Evolutionary conservation across 768 basidiomycete species (phyloP).

Genomic region (Lactarius quietus): DNA sequence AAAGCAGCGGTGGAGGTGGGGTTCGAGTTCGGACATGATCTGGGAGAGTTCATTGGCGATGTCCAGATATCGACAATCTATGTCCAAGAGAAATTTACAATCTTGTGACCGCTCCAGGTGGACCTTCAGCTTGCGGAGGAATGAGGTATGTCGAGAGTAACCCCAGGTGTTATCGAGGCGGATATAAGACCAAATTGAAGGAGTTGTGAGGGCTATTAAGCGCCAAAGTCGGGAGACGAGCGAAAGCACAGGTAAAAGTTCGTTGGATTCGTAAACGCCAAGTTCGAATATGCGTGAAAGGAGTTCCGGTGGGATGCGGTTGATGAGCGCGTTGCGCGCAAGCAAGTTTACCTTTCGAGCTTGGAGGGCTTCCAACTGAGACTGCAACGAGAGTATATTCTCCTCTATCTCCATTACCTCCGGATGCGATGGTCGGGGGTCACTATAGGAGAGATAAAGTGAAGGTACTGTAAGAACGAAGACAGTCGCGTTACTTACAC

Average conservation of each 20-base stretch:
- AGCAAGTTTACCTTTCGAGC: slow-evolving; percentile 28
- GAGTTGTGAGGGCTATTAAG: slow-evolving; percentile 28
- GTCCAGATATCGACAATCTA: slow-evolving; percentile 32
- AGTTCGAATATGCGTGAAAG: slow-evolving; percentile 34
- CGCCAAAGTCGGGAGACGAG: slow-evolving; percentile 33
- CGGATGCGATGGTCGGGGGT: slow-evolving; percentile 28
- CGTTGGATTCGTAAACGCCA: slow-evolving; percentile 29
- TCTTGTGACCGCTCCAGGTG: slow-evolving; percentile 31
- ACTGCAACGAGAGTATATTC: slow-evolving; percentile 29
- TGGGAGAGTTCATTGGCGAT: slow-evolving; percentile 25
- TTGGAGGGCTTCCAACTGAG: slow-evolving; percentile 28
- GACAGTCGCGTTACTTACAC: slow-evolving; percentile 13
- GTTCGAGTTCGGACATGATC: slow-evolving; percentile 30
- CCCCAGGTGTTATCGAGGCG: slow-evolving; percentile 30
- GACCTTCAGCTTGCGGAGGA: slow-evolving; percentile 30
- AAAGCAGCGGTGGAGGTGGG: slow-evolving; percentile 33
- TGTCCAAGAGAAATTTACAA: slow-evolving; percentile 31
- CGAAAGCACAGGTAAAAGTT: slow-evolving; percentile 27
- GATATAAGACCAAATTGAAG: slow-evolving; percentile 33
- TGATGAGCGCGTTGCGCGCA: slow-evolving; percentile 30
- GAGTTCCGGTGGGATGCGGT: slow-evolving; percentile 31
- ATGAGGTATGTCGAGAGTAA: slow-evolving; percentile 28
- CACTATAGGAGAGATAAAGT: slow-evolving; percentile 22
- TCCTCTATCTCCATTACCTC: slow-evolving; percentile 31
- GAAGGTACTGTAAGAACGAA: not conserved